Conservation (phyloP, 805 yeast species). For the Pichia sporocuriosa region DNA sequence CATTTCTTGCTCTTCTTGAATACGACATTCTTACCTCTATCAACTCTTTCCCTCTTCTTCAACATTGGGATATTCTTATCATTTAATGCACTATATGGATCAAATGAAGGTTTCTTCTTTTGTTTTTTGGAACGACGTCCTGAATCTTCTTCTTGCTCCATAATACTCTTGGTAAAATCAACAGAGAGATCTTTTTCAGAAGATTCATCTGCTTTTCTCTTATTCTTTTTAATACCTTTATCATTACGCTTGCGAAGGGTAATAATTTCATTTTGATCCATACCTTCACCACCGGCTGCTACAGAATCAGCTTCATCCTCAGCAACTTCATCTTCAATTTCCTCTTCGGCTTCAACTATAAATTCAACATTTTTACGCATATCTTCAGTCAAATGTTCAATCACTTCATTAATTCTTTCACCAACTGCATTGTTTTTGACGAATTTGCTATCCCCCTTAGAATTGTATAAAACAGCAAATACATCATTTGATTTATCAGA, state of each 20-base stretch:
- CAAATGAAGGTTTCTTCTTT: constrained; percentile 39
- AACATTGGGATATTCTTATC: constrained; percentile 19
- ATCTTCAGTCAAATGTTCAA: constrained; percentile 14
- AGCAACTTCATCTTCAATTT: constrained; percentile 11
- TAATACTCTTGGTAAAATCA: constrained; percentile 24
- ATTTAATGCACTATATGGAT: constrained; percentile 44
- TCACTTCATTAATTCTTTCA: constrained; percentile 16
- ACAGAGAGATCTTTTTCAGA: constrained; percentile 24
- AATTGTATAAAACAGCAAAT: constrained; percentile 20
- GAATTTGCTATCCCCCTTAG: constrained; percentile 15
- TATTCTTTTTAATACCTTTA: constrained; percentile 6
- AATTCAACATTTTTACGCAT: constrained; percentile 14
- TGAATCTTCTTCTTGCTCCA: constrained; percentile 10
- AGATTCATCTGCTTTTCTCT: constrained; percentile 17
- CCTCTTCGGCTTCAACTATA: constrained; percentile 16
- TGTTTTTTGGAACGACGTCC: constrained; percentile 13
- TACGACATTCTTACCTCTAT: constrained; percentile 24
- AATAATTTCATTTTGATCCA: constrained; percentile 23
- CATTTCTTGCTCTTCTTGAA: constrained; percentile 20
- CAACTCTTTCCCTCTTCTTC: constrained; percentile 24
- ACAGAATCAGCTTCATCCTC: constrained; percentile 4
- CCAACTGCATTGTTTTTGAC: constrained; percentile 10
- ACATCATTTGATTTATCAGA: constrained; percentile 4
- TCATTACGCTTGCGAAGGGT: constrained; percentile 23
- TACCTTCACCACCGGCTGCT: constrained; percentile 10